Evolutionary conservation across 345 rosid species (phyloP).

Genomic region (Psidium friedrichsthalianum): DNA sequence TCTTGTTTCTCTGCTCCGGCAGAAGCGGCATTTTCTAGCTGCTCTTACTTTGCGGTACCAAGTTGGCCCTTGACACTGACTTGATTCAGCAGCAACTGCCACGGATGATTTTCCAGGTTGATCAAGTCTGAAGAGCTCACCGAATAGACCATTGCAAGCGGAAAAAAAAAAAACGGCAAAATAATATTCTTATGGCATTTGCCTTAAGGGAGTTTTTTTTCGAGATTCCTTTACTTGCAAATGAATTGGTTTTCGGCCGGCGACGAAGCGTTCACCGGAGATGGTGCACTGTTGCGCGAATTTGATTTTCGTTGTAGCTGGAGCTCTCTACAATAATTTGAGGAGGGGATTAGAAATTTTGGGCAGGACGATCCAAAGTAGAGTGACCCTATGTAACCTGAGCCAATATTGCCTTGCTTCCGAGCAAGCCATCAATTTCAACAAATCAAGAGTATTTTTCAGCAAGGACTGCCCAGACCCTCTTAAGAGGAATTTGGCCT

Average conservation of each 20-base stretch:
- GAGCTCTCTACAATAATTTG: not conserved
- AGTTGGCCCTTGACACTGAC: not conserved
- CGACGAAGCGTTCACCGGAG: not conserved
- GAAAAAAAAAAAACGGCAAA: not conserved
- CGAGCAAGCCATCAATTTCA: too few relatives aligned
- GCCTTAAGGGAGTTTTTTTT: not conserved
- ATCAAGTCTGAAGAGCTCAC: not conserved
- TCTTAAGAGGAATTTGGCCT: too few relatives aligned
- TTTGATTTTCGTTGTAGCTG: not conserved
- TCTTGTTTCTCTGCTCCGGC: not conserved
- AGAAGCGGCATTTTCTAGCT: not conserved
- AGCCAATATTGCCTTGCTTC: too few relatives aligned
- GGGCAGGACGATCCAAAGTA: not conserved
- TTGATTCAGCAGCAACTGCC: not conserved
- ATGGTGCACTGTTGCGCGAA: not conserved
- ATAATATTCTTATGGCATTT: fast-evolving
- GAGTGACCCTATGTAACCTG: not conserved
- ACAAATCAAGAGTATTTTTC: too few relatives aligned
- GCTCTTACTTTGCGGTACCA: not conserved
- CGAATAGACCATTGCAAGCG: not conserved
- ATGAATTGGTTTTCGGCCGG: not conserved
- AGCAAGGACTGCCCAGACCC: too few relatives aligned
- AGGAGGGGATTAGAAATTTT: not conserved
- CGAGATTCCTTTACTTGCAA: not conserved
- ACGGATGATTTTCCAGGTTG: not conserved